Evolutionary conservation across 2,329 filamentous ascomycete species (phyloP).

Genomic region (Venturia carpophila): DNA sequence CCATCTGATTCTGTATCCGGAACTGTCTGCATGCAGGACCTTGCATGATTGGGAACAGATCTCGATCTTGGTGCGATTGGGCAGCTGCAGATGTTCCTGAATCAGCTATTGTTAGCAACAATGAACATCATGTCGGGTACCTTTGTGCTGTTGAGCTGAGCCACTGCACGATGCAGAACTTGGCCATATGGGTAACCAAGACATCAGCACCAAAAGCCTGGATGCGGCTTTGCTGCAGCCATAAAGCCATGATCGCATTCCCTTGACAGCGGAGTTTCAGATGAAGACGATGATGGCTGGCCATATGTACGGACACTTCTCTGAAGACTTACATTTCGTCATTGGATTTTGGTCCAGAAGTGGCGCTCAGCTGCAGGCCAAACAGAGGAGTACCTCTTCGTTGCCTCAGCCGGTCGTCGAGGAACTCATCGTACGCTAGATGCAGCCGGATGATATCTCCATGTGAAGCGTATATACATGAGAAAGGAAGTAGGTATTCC

Average conservation of each 20-base stretch:
- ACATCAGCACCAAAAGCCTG: neutral
- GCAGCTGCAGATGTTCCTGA: neutral
- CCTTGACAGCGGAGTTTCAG: neutral
- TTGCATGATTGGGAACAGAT: neutral
- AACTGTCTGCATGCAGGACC: neutral
- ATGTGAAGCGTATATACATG: neutral
- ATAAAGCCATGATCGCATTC: neutral
- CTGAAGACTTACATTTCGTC: neutral
- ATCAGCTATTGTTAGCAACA: slow-evolving; percentile 8
- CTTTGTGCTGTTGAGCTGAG: slow-evolving; percentile 3
- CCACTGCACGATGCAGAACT: neutral
- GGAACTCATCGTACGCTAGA: neutral
- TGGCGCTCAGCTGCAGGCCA: neutral
- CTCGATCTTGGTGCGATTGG: neutral
- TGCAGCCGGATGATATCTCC: neutral
- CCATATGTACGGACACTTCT: neutral
- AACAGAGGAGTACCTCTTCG: neutral
- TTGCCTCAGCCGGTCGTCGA: neutral
- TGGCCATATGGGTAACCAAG: neutral
- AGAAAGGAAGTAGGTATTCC: neutral
- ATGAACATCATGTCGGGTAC: neutral
- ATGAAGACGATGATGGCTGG: neutral
- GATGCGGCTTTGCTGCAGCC: neutral
- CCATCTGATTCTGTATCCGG: neutral
- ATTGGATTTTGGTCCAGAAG: neutral